These are phyloP conservation scores for Aphanomyces stellatus DNA, from an alignment of 352 stramenopile species.

Conservation along the genomic window DNA sequence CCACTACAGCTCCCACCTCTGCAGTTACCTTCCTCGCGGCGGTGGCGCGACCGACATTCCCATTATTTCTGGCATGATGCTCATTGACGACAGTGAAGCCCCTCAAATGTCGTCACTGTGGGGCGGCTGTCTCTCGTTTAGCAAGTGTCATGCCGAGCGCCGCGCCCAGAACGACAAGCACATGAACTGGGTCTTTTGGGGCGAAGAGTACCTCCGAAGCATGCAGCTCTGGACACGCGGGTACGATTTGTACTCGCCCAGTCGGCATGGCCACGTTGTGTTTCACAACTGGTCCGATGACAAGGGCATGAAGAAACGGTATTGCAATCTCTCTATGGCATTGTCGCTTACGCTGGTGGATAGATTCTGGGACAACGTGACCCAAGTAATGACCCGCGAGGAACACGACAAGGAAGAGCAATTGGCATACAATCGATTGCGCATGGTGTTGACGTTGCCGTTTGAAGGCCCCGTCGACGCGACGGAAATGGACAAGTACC, in stretches of 20 bases:
- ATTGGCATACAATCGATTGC: conserved; percentile 52
- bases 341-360: not conserved
- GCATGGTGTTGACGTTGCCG: conserved; percentile 38
- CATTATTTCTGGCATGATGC: not conserved
- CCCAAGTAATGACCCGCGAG: not conserved
- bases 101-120: not conserved
- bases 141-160: conserved; percentile 74
- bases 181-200: conserved; percentile 70
- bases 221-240: conserved; percentile 70
- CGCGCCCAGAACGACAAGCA: conserved; percentile 78
- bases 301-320: not conserved
- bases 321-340: not conserved
- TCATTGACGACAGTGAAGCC: not conserved
- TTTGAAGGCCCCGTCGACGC: conserved; percentile 51
- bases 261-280: conserved; percentile 51
- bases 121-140: conserved; percentile 43
- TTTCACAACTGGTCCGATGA: conserved; percentile 74
- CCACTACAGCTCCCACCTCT: not conserved
- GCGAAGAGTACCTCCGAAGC: conserved; percentile 64
- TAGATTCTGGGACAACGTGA: not conserved
- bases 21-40: not conserved
- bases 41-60: not conserved
- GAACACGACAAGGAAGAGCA: conserved; percentile 34
- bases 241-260: conserved; percentile 85
- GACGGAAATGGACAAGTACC: conserved; percentile 53